Conservation (phyloP, 2,329 filamentous ascomycete species). For the Botrytis tulipae region DNA sequence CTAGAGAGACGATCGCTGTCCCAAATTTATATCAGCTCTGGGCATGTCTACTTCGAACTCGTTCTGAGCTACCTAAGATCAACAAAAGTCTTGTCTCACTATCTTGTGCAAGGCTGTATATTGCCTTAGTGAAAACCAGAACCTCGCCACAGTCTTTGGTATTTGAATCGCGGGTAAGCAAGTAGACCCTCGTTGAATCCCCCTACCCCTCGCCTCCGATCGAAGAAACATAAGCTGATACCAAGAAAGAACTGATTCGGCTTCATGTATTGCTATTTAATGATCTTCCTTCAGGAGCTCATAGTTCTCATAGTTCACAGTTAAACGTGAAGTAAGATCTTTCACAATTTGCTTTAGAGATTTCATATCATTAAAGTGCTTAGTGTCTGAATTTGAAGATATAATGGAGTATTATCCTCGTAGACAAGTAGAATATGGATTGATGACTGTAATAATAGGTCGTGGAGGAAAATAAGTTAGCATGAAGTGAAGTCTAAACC, state of each 20-base stretch:
- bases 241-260: neutral
- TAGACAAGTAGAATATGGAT: neutral
- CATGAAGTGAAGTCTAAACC: slow-evolving; percentile 7
- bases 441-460: neutral
- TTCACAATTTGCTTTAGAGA: neutral
- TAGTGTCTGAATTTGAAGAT: neutral
- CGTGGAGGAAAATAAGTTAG: neutral
- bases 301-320: neutral
- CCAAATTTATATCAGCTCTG: neutral
- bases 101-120: neutral
- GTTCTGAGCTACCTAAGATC: neutral
- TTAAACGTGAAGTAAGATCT: neutral
- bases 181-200: neutral
- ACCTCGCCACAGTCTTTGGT: neutral
- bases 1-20: neutral
- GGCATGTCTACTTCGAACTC: neutral
- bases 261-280: neutral
- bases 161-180: neutral
- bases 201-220: neutral
- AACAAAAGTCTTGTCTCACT: neutral
- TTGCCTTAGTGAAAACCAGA: neutral
- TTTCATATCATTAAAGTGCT: neutral
- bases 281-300: neutral
- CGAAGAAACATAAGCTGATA: neutral
- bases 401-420: neutral